Percentiles rank a stretch among this genome's conserved stretches.
Evolutionary conservation across 1,139 yeast species (phyloP).

Genomic region (Pichiaceae sp.): DNA sequence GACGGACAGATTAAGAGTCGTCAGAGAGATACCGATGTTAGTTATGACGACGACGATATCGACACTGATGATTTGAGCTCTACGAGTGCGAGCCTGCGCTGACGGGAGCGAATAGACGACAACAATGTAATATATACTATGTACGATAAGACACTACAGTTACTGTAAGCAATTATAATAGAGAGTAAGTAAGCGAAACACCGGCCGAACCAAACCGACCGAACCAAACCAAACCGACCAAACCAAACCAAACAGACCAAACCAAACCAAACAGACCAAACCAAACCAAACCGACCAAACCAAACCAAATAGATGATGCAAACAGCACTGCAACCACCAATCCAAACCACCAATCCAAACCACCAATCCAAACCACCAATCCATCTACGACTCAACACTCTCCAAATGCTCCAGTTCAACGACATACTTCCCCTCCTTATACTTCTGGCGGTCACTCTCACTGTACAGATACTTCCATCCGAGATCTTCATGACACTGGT

Average conservation of each 20-base stretch:
- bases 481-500: slow-evolving; percentile 49
- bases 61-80: slow-evolving; percentile 5
- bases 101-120: too few relatives aligned
- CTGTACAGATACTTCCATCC: slow-evolving; percentile 80
- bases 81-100: neutral
- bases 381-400: slow-evolving; percentile 10
- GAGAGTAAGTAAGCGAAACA: too few relatives aligned
- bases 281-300: too few relatives aligned
- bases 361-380: neutral
- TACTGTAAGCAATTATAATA: too few relatives aligned
- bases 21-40: neutral
- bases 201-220: too few relatives aligned
- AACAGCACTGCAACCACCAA: neutral
- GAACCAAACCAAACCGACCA: too few relatives aligned
- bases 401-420: slow-evolving; percentile 39
- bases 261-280: too few relatives aligned
- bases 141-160: too few relatives aligned
- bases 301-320: neutral
- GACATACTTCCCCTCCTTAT: slow-evolving; percentile 74
- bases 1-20: slow-evolving; percentile 10
- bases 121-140: too few relatives aligned
- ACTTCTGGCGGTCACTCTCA: slow-evolving; percentile 44
- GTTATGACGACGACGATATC: slow-evolving; percentile 4
- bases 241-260: too few relatives aligned
- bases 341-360: neutral